These are phyloP conservation scores for Phlebiopsis gigantea DNA, from an alignment of 768 basidiomycete species.

Conservation along the genomic window DNA sequence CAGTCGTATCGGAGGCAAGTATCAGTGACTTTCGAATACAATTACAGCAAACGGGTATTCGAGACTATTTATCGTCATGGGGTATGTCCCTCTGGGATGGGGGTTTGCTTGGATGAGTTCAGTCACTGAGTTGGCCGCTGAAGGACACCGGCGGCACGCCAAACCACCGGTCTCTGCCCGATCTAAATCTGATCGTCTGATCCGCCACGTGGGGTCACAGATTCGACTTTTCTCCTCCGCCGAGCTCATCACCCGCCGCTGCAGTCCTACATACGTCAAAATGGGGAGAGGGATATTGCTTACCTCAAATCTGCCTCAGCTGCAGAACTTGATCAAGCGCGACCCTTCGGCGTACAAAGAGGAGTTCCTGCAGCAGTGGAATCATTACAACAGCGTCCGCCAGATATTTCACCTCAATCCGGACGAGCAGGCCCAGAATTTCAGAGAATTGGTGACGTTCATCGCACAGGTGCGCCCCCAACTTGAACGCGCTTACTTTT, in stretches of 20 bases:
- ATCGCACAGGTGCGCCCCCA: conserved; percentile 63
- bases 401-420: conserved; percentile 82
- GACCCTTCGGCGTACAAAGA: conserved; percentile 88
- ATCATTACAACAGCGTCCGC: conserved; percentile 84
- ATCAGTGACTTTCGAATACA: no score
- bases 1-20: no score
- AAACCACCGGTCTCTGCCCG: not conserved
- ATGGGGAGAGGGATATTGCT: conserved; percentile 72
- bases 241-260: no score
- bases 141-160: no score
- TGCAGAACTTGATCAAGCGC: conserved; percentile 96
- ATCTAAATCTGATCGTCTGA: not conserved
- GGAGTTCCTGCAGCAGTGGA: conserved; percentile 96
- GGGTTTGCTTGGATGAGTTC: no score
- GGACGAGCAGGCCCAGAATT: conserved; percentile 79
- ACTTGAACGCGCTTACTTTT: not conserved
- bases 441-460: conserved; percentile 85
- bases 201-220: not conserved
- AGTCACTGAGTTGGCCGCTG: no score
- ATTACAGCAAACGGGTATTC: no score
- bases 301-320: conserved; percentile 86
- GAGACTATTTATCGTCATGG: no score
- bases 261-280: not conserved
- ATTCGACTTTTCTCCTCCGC: not conserved
- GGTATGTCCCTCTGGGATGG: no score